These are phyloP conservation scores for Cetraspora pellucida DNA, from an alignment of 192 early-diverging fungal species.

Conservation along the genomic window DNA sequence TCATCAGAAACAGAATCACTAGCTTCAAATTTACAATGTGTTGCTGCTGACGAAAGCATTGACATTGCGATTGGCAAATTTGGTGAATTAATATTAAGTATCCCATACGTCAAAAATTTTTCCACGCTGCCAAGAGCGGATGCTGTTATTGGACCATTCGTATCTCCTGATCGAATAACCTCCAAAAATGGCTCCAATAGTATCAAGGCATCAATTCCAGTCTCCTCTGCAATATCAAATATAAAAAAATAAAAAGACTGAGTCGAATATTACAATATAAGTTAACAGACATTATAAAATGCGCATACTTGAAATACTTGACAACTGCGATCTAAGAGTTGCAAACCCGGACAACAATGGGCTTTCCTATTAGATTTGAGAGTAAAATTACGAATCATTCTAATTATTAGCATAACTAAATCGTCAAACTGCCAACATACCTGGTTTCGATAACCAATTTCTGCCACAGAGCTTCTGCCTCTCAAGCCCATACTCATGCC, in stretches of 20 bases:
- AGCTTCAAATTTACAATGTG: slow-evolving; percentile 95
- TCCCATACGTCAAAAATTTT: slow-evolving; percentile 83
- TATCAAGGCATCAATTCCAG: slow-evolving; percentile 63
- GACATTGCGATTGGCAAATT: slow-evolving; percentile 71
- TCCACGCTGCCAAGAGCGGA: slow-evolving; percentile 88
- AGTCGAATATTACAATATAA: not conserved
- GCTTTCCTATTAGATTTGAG: slow-evolving; percentile 50
- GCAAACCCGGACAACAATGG: slow-evolving; percentile 72
- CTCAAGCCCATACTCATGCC: slow-evolving; percentile 64
- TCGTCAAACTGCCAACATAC: slow-evolving; percentile 26
- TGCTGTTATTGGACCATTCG: slow-evolving; percentile 92
- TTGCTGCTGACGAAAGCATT: slow-evolving; percentile 76
- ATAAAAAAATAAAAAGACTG: not conserved
- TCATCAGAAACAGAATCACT: slow-evolving; percentile 94
- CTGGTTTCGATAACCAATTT: slow-evolving; percentile 52
- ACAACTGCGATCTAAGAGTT: slow-evolving; percentile 60
- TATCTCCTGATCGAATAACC: slow-evolving; percentile 90
- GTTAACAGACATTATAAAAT: not conserved
- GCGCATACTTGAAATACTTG: slow-evolving; percentile 50
- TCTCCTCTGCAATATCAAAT: slow-evolving; percentile 50
- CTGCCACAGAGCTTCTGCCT: slow-evolving; percentile 46
- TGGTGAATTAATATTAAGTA: slow-evolving; percentile 68
- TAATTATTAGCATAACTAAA: not conserved
- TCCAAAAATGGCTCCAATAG: slow-evolving; percentile 92
- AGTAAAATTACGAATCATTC: not conserved